phyloP scores from a whole-genome alignment of 176 grass and related monocot genomes.

The Metroxylon sagu region DNA sequence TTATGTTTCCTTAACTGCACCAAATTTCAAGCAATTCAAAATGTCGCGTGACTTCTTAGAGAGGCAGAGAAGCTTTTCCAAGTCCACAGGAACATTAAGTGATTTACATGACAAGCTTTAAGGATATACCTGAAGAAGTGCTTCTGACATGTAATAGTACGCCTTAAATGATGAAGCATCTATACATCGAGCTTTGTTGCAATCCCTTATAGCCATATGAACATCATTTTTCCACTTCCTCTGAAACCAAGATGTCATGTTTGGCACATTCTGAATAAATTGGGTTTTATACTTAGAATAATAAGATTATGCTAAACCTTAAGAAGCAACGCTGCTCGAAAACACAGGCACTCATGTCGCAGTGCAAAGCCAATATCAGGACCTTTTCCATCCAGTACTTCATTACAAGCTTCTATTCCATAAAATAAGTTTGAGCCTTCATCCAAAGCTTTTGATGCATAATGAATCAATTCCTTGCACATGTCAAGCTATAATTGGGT shows the following conservation, averaged over 20 bases:
- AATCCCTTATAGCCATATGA: constrained; percentile 88
- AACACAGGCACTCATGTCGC: constrained; percentile 68
- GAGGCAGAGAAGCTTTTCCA: no score
- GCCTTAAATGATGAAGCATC: constrained; percentile 58
- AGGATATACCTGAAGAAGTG: constrained; percentile 62
- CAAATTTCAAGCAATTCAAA: constrained; percentile 2
- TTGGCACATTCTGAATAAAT: constrained; percentile 7
- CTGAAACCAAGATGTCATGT: constrained; percentile 45
- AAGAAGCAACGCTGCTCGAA: constrained; percentile 70
- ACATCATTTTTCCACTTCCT: constrained; percentile 97
- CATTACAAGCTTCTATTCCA: constrained; percentile 85
- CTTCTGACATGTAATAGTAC: constrained; percentile 68
- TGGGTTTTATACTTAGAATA: constrained; percentile 15
- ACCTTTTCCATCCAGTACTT: constrained; percentile 56
- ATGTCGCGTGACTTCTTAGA: no score
- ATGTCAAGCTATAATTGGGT: constrained; percentile 54
- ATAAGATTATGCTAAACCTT: constrained; percentile 48
- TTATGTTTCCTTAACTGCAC: constrained; percentile 77
- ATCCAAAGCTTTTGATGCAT: constrained; percentile 48
- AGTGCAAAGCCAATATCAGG: constrained; percentile 38
- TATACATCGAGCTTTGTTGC: constrained; percentile 55
- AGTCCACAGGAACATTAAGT: no score
- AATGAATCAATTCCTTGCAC: constrained; percentile 58
- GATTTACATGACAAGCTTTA: no score
- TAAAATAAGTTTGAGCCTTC: constrained; percentile 37